Evolutionary conservation across 208 protist species (phyloP).

Genomic region (Porcisia hertigi): DNA sequence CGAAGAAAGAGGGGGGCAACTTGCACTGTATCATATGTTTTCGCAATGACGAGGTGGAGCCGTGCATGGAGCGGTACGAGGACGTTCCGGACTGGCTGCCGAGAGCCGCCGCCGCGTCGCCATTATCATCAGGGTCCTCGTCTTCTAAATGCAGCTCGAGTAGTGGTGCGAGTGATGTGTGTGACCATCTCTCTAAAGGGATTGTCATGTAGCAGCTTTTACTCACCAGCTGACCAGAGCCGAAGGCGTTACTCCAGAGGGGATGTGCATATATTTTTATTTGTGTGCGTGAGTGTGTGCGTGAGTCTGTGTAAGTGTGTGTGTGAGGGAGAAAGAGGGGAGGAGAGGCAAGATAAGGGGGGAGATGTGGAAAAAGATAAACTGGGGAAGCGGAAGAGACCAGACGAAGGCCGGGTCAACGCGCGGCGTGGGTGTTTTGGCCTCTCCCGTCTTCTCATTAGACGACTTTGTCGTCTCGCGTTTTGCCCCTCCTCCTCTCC

Average conservation of each 20-base stretch:
- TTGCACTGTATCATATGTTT: conserved; percentile 90
- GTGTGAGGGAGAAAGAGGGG: not conserved
- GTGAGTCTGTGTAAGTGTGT: not conserved
- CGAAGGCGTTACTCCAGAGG: too few species aligned
- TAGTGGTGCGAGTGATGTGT: conserved; percentile 15
- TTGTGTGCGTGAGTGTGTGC: not conserved
- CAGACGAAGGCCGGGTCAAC: too few species aligned
- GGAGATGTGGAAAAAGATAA: too few species aligned
- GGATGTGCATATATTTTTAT: not conserved
- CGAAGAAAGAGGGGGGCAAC: conserved; percentile 55
- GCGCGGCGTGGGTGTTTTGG: too few species aligned
- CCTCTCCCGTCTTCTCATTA: not conserved
- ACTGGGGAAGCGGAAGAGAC: too few species aligned
- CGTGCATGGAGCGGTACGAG: conserved; percentile 60
- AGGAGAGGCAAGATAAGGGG: too few species aligned
- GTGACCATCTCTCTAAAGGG: not conserved
- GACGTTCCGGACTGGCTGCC: conserved; percentile 1
- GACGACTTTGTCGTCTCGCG: not conserved
- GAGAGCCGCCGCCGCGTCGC: not conserved
- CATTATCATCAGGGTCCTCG: not conserved
- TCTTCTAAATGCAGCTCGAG: conserved; percentile 15
- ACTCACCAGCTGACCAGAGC: not conserved
- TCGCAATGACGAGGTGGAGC: conserved; percentile 74
- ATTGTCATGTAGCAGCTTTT: not conserved
- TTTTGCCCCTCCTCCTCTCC: not conserved